These are phyloP conservation scores for Verticillium dahliae DNA, from an alignment of 2,329 filamentous ascomycete species.

Conservation along the genomic window DNA sequence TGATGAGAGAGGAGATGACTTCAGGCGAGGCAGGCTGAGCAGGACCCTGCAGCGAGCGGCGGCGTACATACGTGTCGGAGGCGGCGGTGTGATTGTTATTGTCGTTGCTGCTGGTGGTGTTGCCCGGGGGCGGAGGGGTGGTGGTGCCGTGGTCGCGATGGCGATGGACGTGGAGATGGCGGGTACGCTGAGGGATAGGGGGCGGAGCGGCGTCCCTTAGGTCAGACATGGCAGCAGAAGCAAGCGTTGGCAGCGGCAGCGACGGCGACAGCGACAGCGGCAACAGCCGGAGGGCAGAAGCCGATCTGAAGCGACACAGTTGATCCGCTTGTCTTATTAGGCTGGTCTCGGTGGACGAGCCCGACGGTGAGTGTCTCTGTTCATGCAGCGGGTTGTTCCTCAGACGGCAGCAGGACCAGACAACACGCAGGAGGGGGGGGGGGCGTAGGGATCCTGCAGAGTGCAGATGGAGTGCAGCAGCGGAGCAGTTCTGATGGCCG, in stretches of 20 bases:
- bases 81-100: not conserved
- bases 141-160: constrained; percentile 5
- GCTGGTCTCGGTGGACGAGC: not conserved
- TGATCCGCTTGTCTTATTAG: not conserved
- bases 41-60: constrained; percentile 7
- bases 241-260: not conserved
- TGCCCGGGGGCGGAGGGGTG: not conserved
- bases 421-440: not conserved
- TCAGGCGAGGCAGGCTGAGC: constrained; percentile 52
- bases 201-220: constrained; percentile 6
- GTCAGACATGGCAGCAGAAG: not conserved
- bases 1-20: constrained; percentile 65
- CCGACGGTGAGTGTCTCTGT: not conserved
- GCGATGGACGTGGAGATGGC: constrained; percentile 7
- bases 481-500: not conserved
- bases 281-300: too few relatives aligned
- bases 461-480: not conserved
- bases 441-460: not conserved
- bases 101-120: not conserved
- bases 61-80: constrained; percentile 1
- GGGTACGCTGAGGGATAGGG: constrained; percentile 12
- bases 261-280: too few relatives aligned
- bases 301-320: not conserved
- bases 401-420: not conserved
- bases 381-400: not conserved